Base-by-base conservation (phyloP, 2,329 filamentous ascomycete genomes). In the Coniochaeta sp. region DNA sequence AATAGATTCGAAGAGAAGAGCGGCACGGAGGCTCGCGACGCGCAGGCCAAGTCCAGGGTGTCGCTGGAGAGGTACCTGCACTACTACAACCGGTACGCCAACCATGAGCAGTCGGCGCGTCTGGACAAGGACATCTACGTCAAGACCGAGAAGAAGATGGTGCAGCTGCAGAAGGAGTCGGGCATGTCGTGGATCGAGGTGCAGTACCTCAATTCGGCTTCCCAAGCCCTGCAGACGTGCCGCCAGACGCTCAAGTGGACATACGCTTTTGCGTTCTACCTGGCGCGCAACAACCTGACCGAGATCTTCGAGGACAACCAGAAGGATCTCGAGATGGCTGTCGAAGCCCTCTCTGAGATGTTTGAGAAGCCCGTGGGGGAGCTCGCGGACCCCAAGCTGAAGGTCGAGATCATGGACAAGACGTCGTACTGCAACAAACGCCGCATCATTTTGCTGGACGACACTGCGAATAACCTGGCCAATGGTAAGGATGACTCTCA, bases 181-280 rank as follows among this genome's bases (percentile, higher is more conserved):
- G 92, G 91, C 64, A 92, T 99, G 86, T 97, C 93, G 0, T 99
- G 95, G 95, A 99, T 99, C 62, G 95, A 99, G 72, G 95, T 99
- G 7, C 95, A 99, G 71, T 99, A 98, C 72, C 84, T 99, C 24
- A 91, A 96, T 69, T 89, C 90, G 1, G 95, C 95, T 0, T 96
- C 93, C 0, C 91, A 96, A 71, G 91, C 93, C 3, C 82, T 99
- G 17, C 93, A 98, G 76, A 92, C 91, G 55, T 99, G 95, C 74
- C 90, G 95, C n/a, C 93, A 98, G 76, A 99, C 95, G 0, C 81
- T 99, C 5, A 99, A 99, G 77, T 99, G 95, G 95, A 99, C 95
- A 0, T 99, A 99, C 69, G 95, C 95, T 0, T 99, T 99, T 75
- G 95, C 95, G 1, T 99, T 95, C 73, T 99, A 99, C 71, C 85